A percentile compares a stretch with the other conserved stretches of the same genome.
Conservation (phyloP, 2,329 filamentous ascomycete genomes). For the Monilinia fructicola region DNA sequence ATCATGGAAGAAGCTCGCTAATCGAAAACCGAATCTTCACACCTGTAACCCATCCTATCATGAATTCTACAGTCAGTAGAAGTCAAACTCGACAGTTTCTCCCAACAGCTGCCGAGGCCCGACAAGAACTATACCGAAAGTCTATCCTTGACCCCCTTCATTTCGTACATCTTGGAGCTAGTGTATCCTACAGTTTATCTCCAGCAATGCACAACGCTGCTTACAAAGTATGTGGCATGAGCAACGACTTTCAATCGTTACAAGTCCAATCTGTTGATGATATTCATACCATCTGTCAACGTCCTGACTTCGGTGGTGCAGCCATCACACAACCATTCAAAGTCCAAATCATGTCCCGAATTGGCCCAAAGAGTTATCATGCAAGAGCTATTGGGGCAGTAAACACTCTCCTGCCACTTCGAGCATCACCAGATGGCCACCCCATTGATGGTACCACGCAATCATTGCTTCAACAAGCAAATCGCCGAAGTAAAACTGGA, state of each 20-base stretch:
- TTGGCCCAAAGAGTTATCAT: conserved; percentile 67
- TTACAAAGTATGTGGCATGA: conserved; percentile 64
- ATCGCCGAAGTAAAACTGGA: conserved; percentile 62
- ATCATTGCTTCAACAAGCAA: conserved; percentile 41
- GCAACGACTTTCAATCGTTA: conserved; percentile 64
- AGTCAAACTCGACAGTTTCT: conserved; percentile 38
- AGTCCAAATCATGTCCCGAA: conserved; percentile 64
- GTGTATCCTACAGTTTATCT: conserved; percentile 70
- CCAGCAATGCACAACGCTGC: conserved; percentile 77
- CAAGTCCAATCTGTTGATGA: conserved; percentile 62
- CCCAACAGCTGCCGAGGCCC: conserved; percentile 60
- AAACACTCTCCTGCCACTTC: conserved; percentile 72
- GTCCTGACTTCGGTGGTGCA: conserved; percentile 68
- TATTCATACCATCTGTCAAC: conserved; percentile 62
- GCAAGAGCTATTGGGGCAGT: conserved; percentile 73
- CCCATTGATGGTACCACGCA: conserved; percentile 51
- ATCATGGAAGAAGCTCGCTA: conserved; percentile 53
- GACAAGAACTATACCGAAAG: conserved; percentile 63
- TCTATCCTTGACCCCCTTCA: conserved; percentile 69
- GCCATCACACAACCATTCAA: conserved; percentile 74
- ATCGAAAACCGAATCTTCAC: conserved; percentile 59
- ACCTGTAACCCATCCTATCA: conserved; percentile 56
- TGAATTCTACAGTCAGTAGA: conserved; percentile 51
- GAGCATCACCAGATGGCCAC: conserved; percentile 43
- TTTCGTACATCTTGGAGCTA: conserved; percentile 72